phyloP scores from a whole-genome alignment of 441 rosid genomes.

The Rhodomyrtus psidioides region DNA sequence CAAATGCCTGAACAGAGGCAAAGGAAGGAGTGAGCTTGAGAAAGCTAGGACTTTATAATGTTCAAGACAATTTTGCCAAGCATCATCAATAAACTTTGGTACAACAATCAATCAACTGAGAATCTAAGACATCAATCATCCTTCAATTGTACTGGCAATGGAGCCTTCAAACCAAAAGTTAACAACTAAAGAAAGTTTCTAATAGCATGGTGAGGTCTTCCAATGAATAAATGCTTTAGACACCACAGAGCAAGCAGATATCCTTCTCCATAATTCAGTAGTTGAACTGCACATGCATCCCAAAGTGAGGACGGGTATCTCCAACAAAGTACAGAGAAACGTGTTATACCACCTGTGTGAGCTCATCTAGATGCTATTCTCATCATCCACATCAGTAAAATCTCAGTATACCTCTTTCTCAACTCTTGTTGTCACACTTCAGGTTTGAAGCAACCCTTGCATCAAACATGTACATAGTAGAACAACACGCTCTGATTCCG shows the following conservation, averaged over 20 bases:
- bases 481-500: not conserved
- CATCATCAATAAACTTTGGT: not conserved
- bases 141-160: not conserved
- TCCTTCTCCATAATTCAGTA: not conserved
- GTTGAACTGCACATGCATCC: not conserved
- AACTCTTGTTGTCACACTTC: not conserved
- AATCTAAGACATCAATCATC: not conserved
- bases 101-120: not conserved
- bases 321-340: not conserved
- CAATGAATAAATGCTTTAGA: not conserved
- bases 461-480: not conserved
- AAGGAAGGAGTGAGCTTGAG: not conserved
- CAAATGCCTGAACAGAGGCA: not conserved
- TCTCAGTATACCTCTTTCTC: not conserved
- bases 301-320: not conserved
- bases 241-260: not conserved
- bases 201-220: not conserved
- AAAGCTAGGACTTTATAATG: not conserved
- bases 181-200: not conserved
- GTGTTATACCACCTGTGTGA: not conserved
- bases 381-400: not conserved
- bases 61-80: not conserved
- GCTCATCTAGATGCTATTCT: not conserved
- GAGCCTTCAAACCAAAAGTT: not conserved
- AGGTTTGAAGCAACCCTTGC: not conserved